A percentile compares a stretch with the other conserved stretches of the same genome.
Conservation (phyloP, 2,329 filamentous ascomycete genomes). For the Graphilbum fragrans region DNA sequence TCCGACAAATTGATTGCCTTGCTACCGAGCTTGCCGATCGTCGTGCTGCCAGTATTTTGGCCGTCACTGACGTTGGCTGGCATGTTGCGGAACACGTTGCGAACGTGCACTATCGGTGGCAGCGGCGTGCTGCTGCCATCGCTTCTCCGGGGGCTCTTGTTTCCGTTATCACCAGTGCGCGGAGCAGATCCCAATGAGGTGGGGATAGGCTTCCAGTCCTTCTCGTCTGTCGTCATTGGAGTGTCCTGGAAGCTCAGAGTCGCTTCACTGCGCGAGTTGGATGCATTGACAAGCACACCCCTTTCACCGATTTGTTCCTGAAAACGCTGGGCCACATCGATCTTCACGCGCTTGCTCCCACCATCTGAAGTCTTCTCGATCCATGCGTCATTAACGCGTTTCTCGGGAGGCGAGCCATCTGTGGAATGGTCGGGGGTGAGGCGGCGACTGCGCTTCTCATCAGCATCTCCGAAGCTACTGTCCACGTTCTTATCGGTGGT, state of each 20-base stretch:
- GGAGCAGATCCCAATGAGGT: too few relatives aligned
- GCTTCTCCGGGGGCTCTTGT: background rate
- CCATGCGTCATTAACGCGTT: constrained; percentile 26
- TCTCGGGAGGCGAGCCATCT: constrained; percentile 6
- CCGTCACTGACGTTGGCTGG: background rate
- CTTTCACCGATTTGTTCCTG: background rate
- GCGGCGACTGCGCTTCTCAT: constrained; percentile 14
- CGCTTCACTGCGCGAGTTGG: background rate
- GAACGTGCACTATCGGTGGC: background rate
- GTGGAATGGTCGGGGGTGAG: constrained; percentile 6
- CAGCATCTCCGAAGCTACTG: background rate
- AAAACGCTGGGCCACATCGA: constrained; percentile 7
- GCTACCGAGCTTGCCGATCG: background rate
- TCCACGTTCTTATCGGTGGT: background rate
- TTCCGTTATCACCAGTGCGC: too few relatives aligned
- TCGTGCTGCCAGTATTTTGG: background rate
- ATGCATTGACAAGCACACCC: background rate
- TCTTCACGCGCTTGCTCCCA: constrained; percentile 28
- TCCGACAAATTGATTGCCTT: constrained; percentile 9
- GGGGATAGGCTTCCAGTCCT: too few relatives aligned
- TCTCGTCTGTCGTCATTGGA: too few relatives aligned
- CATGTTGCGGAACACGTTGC: constrained; percentile 8
- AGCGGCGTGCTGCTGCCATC: background rate
- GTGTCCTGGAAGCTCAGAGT: background rate
- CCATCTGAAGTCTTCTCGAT: constrained; percentile 24